These are phyloP conservation scores for Helianthus annuus DNA, from an alignment of 129 eudicot species.

Conservation along the genomic window HanXRQr2.0-SUNRISE NC_035439.2:101720573-101721072, in stretches of 20 bases:
- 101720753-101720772: neutral
- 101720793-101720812: slow-evolving; percentile 36
- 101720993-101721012: slow-evolving; percentile 29
- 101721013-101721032: slow-evolving; percentile 22
- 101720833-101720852: slow-evolving; percentile 38
- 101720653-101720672: no score
- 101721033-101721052: slow-evolving; percentile 33
- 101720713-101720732: neutral
- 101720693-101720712: no score
- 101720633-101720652: no score
- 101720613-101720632: no score
- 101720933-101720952: slow-evolving; percentile 25
- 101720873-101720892: slow-evolving; percentile 1
- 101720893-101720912: slow-evolving; percentile 14
- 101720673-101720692: no score
- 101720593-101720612: no score
- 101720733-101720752: neutral
- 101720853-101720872: slow-evolving; percentile 15
- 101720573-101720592: no score
- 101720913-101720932: slow-evolving; percentile 19
- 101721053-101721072: slow-evolving; percentile 2
- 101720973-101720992: slow-evolving; percentile 8
- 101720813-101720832: slow-evolving; percentile 29
- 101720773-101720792: slow-evolving; percentile 35
- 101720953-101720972: slow-evolving; percentile 20